Percentiles rank a stretch among this genome's conserved stretches.
Conservation (phyloP, 164 flowering plant genomes). For the Sextonia rubra region DNA sequence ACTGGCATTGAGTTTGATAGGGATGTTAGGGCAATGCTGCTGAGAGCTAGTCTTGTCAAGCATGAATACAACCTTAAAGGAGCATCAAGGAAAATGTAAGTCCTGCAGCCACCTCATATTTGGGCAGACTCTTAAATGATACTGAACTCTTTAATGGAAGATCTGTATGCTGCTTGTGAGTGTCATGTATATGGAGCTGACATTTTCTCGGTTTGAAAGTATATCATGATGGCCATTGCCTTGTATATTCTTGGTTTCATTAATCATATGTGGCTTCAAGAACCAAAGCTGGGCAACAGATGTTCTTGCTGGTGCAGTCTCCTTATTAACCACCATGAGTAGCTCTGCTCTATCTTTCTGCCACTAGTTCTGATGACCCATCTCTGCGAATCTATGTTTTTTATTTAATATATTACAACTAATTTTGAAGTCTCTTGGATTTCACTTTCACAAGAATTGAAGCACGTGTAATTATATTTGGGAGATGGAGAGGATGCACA, state of each 20-base stretch:
- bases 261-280: not conserved
- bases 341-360: not conserved
- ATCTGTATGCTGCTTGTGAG: not conserved
- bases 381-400: no score
- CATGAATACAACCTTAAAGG: conserved; percentile 54
- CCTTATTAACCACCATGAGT: no score
- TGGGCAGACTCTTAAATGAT: not conserved
- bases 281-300: not conserved
- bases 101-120: not conserved
- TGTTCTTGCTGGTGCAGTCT: no score
- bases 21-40: conserved; percentile 79
- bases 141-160: not conserved
- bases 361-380: not conserved
- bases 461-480: no score
- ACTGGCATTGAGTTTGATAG: conserved; percentile 86
- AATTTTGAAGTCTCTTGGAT: no score
- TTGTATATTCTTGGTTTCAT: not conserved
- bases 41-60: conserved; percentile 83
- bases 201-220: no score
- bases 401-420: no score
- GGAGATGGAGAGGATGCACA: no score
- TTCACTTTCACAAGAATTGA: no score
- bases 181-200: not conserved
- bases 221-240: not conserved
- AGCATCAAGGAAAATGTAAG: conserved; percentile 37